These are phyloP conservation scores for Trifolium fragiferum DNA, from an alignment of 306 rosid genomes.

Conservation along the genomic window DNA sequence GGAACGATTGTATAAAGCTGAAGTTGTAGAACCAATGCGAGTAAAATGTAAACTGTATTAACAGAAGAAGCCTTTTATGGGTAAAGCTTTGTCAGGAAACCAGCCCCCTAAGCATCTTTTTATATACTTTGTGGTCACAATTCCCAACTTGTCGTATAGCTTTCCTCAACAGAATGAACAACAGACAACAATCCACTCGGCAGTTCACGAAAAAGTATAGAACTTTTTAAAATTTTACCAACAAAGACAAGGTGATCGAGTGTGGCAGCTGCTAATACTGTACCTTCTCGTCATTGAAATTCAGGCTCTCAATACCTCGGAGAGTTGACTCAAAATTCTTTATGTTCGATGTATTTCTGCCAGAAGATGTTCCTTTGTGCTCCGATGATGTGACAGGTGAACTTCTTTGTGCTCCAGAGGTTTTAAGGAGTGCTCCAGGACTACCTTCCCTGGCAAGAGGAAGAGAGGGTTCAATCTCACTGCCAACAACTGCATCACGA, in stretches of 20 bases:
- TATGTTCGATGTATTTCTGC: slow-evolving; percentile 59
- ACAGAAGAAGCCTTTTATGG: slow-evolving; percentile 55
- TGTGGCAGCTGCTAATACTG: slow-evolving; percentile 64
- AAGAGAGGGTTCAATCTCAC: slow-evolving; percentile 67
- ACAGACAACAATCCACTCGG: slow-evolving; percentile 55
- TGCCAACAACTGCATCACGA: slow-evolving; percentile 64
- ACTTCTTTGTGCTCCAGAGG: slow-evolving; percentile 64
- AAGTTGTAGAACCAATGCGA: slow-evolving; percentile 43
- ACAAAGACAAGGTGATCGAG: slow-evolving; percentile 21
- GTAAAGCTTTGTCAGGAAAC: slow-evolving; percentile 44
- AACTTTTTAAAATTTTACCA: slow-evolving; percentile 48
- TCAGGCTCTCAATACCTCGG: slow-evolving; percentile 82
- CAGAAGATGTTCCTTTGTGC: slow-evolving; percentile 63
- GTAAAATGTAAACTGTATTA: slow-evolving; percentile 47
- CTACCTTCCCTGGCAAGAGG: slow-evolving; percentile 52
- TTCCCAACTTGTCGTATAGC: slow-evolving; percentile 54
- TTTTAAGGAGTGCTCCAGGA: slow-evolving; percentile 62
- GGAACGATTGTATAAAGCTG: slow-evolving; percentile 32
- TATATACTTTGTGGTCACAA: slow-evolving; percentile 49
- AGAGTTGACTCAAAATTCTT: slow-evolving; percentile 82
- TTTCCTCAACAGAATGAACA: slow-evolving; percentile 57
- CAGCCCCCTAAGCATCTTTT: slow-evolving; percentile 43
- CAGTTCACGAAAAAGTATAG: slow-evolving; percentile 43
- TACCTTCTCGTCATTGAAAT: slow-evolving; percentile 82
- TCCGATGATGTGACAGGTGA: slow-evolving; percentile 68